Evolutionary conservation across 495 filamentous ascomycete species (phyloP).

Genomic region (Neurospora hispaniola): DNA sequence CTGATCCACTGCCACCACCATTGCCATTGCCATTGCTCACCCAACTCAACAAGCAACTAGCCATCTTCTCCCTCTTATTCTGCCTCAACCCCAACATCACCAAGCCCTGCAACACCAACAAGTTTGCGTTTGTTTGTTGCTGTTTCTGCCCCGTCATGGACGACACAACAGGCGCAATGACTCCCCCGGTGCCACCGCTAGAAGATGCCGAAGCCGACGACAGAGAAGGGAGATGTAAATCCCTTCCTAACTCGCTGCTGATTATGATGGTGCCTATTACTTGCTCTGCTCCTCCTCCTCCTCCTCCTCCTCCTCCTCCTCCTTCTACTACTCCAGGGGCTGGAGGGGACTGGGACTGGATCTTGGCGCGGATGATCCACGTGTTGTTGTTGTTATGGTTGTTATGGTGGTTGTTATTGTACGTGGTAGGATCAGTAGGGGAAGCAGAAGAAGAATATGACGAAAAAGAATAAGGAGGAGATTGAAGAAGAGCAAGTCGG

Average conservation of each 20-base stretch:
- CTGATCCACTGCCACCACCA: neutral
- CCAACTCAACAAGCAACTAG: slow-evolving; percentile 57
- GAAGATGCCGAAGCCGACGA: too few relatives aligned
- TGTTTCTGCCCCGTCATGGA: slow-evolving; percentile 38
- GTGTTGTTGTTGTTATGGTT: neutral
- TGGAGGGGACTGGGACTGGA: slow-evolving; percentile 25
- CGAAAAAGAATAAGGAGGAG: too few relatives aligned
- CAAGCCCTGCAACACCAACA: slow-evolving; percentile 65
- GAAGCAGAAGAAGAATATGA: neutral
- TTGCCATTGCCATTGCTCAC: slow-evolving; percentile 26
- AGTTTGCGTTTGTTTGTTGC: slow-evolving; percentile 27
- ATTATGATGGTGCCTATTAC: slow-evolving; percentile 77
- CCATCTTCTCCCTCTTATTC: slow-evolving; percentile 58
- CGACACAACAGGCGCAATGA: slow-evolving; percentile 65
- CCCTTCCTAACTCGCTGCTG: slow-evolving; percentile 53
- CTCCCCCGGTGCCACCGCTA: slow-evolving; percentile 31
- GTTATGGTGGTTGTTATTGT: too few relatives aligned
- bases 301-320: too few relatives aligned
- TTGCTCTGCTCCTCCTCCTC: slow-evolving; percentile 28
- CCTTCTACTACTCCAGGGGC: too few relatives aligned
- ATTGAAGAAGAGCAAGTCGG: slow-evolving; percentile 56
- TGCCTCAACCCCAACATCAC: slow-evolving; percentile 73
- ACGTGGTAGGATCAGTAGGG: too few relatives aligned
- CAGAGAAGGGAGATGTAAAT: slow-evolving; percentile 42
- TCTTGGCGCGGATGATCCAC: slow-evolving; percentile 65